Base-by-base conservation (phyloP, 768 basidiomycete genomes). In the Tremella fuciformis region DNA sequence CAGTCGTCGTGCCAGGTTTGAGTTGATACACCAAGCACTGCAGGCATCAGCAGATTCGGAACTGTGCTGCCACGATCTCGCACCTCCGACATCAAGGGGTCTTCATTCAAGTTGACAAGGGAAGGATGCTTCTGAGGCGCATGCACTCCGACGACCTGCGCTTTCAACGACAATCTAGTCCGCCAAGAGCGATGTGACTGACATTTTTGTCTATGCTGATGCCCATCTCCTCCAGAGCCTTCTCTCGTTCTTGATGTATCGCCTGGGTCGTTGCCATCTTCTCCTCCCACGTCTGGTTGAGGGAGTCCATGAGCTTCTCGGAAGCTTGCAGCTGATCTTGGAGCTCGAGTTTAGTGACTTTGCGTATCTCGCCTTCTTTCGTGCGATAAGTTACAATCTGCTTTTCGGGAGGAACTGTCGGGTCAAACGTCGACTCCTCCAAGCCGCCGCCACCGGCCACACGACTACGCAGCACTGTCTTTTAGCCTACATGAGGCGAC, bases 201-300 rank as follows among this genome's bases (percentile, higher is more conserved):
- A 70, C 89, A 38, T 74, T 69, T 83, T 92, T 97, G 79, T 98
- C 94, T 59, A 99, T 91, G 40, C 89, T 89, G 78, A 99, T 98
- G 37, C 96, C 96, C 62, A 99, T 80, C 79, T 96, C 94, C 78
- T 99, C 96, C 49, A 99, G 79, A 9, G 96, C 96, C 81, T 91
- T 88, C 81, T 99, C 96, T 62, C 96, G 85, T 79, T 98, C 93
- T 72, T 88, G 89, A 81, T 97, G 93, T 26, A 98, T 89, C 77
- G 90, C 88, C 74, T 91, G 88, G 18, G 94, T 97, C 74, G 90
- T 84, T 69, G 80, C 79, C 82, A 97, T 65, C 59, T 77, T 76
- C 59, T 97, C 81, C 78, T 99, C 92, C 93, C 92, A 97, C 6
- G 91, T 96, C 80, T 94, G 88, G 70, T 93, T 93, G 71, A 93